Base-by-base conservation (phyloP, 371 early-diverging fungal species). In the Mucor velutinosus region DNA sequence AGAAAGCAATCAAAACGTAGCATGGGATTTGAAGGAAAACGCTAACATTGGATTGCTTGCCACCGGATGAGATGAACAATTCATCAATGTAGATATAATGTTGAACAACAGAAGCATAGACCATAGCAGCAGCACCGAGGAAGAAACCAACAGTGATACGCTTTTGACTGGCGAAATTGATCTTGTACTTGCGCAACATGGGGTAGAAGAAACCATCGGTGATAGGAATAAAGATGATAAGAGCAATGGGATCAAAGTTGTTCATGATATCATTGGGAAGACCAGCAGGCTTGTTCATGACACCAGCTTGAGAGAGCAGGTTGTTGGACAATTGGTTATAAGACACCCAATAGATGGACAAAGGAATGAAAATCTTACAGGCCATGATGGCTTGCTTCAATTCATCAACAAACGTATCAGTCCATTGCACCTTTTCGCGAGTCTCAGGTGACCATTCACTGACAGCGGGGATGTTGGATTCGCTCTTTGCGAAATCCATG, bases 301-400 rank as follows among this genome's bases (percentile, higher is more conserved):
- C 76, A 61, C 84, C 83, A 57, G 87, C 90, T 81, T 89, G 90
- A 66, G 86, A 87, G 30, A 92, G 70, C 66, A 93, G 76, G 75
- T 90, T 91, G 78, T 88, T 89, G 63, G 75, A 77, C 75, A 92
- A 85, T 70, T 93, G 87, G 64, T 80, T 82, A 76, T 91, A 92
- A 62, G 86, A 80, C n/a, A 89, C 87, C 93, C 93, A 93, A 76
- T 88, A 93, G 33, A 93, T 71, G 10, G 90, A 88, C 49, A 83
- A 86, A 65, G 86, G 86, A 17, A 84, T n/a, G 68, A 93, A 90
- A 21, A 91, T 86, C 69, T 87, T 89, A 83, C 88, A 90, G 37
- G 92, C 89, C 66, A 84, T 81, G 60, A 89, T 70, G 6, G 90
- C 80, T 45, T 76, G 74, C 68, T 84, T 80, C 61, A 92, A 74